These are phyloP conservation scores for Pisolithus orientalis DNA, from an alignment of 768 basidiomycete genomes.

Conservation along the genomic window DNA sequence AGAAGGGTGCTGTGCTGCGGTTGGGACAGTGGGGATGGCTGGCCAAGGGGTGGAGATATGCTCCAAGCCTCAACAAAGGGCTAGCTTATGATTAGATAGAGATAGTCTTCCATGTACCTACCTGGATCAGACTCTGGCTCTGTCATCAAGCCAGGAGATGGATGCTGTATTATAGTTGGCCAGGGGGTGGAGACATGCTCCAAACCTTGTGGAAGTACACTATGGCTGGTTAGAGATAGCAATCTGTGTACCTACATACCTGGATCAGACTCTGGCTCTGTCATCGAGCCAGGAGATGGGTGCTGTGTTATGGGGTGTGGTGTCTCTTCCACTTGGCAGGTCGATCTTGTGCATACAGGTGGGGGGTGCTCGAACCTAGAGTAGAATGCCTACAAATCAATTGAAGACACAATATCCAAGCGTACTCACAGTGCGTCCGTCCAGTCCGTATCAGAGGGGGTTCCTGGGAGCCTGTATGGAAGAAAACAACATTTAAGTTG, in stretches of 20 bases:
- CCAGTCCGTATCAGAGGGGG: background rate
- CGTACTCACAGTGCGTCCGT: background rate
- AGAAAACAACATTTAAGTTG: background rate
- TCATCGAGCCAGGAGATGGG: background rate
- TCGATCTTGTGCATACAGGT: background rate
- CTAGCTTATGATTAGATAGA: too few relatives aligned
- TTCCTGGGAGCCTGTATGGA: background rate
- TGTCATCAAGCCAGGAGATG: background rate
- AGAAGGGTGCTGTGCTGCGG: background rate
- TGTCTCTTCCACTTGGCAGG: background rate
- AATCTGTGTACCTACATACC: background rate
- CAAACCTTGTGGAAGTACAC: background rate
- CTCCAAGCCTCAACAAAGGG: too few relatives aligned
- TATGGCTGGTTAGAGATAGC: background rate
- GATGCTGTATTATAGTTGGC: background rate
- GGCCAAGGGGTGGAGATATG: background rate
- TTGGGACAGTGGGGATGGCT: background rate
- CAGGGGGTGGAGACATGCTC: background rate
- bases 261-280: background rate
- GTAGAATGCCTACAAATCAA: background rate
- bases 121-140: background rate
- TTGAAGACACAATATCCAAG: background rate
- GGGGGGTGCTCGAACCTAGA: background rate
- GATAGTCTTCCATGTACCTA: background rate
- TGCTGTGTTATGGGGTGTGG: background rate